Conservation (phyloP, 2,329 filamentous ascomycete species). For the Claviceps sp. region DNA sequence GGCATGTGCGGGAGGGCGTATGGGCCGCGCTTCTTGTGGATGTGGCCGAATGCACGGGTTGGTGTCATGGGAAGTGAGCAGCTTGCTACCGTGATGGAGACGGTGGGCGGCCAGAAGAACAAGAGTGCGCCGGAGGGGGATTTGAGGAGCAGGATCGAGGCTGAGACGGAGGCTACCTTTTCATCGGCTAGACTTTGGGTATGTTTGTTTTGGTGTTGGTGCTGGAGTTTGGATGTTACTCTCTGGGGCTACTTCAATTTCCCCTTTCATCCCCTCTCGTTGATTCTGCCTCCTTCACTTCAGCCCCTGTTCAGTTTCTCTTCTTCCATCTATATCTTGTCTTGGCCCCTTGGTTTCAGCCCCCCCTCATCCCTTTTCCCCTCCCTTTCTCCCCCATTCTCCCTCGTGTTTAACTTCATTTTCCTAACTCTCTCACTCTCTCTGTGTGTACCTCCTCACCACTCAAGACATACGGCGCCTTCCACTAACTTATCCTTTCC, state of each 20-base stretch:
- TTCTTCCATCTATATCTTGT: no score
- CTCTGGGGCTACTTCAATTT: no score
- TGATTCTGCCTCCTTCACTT: no score
- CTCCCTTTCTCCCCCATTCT: no score
- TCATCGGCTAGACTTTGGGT: slow-evolving; percentile 84
- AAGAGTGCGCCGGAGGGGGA: slow-evolving; percentile 49
- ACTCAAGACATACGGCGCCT: no score
- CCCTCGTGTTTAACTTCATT: not conserved
- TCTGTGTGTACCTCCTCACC: not conserved
- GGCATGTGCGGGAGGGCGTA: slow-evolving; percentile 97
- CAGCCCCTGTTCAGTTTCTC: no score
- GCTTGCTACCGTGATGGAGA: slow-evolving; percentile 83
- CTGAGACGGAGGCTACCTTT: slow-evolving; percentile 78
- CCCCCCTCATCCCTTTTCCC: no score
- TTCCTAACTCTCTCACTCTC: no score
- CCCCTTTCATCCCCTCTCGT: no score
- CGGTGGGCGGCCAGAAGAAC: slow-evolving; percentile 36
- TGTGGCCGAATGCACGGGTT: slow-evolving; percentile 95
- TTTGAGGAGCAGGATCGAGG: slow-evolving; percentile 72
- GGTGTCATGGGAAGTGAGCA: slow-evolving; percentile 95
- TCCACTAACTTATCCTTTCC: not conserved
- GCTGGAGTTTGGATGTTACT: no score
- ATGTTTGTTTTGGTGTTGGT: slow-evolving; percentile 14
- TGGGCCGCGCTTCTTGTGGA: slow-evolving; percentile 80
- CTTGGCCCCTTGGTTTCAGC: no score